Evolutionary conservation across 331 rosid species (phyloP).

Genomic region (Erythrophleum ivorense): DNA sequence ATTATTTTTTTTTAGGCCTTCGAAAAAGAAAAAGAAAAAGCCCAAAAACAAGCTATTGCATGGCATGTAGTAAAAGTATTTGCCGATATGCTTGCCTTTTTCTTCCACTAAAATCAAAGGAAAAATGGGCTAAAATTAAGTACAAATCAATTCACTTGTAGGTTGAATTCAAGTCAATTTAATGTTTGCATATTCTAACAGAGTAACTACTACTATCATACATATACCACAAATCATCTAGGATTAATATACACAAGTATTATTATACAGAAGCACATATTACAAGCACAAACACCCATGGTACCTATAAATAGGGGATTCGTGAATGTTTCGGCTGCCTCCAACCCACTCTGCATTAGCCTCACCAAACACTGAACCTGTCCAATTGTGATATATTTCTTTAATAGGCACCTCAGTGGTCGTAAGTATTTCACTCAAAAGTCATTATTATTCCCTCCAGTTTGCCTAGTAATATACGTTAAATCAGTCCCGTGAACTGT

Average conservation of each 20-base stretch:
- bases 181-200: background rate
- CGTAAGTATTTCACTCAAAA: constrained; percentile 16
- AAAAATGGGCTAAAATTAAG: background rate
- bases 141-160: background rate
- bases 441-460: constrained; percentile 22
- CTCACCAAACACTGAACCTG: background rate
- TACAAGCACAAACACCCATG: background rate
- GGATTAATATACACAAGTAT: background rate
- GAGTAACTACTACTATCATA: background rate
- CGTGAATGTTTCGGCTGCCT: background rate
- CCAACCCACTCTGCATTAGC: background rate
- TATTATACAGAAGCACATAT: constrained; percentile 6
- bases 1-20: too few species aligned
- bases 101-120: background rate
- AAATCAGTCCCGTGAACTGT: constrained; percentile 42
- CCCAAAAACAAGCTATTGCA: too few species aligned
- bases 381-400: background rate
- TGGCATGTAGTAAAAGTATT: too few species aligned
- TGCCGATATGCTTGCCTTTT: too few species aligned
- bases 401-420: background rate
- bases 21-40: too few species aligned
- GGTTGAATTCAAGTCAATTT: constrained; percentile 4
- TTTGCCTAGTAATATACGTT: constrained; percentile 27
- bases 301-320: background rate
- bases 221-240: background rate